Percentiles rank a stretch among this genome's conserved stretches.
phyloP scores from a whole-genome alignment of 139 green algal species.

The Chlamydomonas schloesseri region DNA sequence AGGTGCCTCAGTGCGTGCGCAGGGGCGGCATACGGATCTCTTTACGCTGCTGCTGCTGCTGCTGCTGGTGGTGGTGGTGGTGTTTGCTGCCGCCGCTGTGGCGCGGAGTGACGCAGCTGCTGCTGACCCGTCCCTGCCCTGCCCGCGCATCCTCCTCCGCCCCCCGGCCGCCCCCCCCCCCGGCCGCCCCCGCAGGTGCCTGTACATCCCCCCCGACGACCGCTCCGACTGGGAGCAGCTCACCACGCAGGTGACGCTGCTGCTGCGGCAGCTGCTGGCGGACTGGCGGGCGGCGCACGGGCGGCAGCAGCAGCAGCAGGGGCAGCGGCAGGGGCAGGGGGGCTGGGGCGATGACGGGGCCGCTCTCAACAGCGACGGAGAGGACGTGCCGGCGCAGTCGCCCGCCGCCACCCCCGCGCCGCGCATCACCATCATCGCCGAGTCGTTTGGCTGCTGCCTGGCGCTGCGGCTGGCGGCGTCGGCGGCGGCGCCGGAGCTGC shows the following conservation, averaged over 20 bases:
- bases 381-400: too few species aligned
- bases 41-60: too few species aligned
- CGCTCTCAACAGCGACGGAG: too few species aligned
- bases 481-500: slow-evolving; percentile 59
- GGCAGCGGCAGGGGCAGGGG: too few species aligned
- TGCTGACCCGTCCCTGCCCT: too few species aligned
- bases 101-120: too few species aligned
- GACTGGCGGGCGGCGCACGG: neutral
- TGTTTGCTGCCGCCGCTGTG: too few species aligned
- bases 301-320: neutral
- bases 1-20: too few species aligned
- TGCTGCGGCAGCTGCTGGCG: slow-evolving; percentile 16
- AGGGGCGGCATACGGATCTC: too few species aligned
- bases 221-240: slow-evolving; percentile 65
- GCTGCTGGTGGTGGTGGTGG: too few species aligned
- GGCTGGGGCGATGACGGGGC: too few species aligned
- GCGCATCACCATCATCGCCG: slow-evolving; percentile 68
- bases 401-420: neutral
- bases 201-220: slow-evolving; percentile 62
- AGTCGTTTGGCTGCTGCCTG: slow-evolving; percentile 82
- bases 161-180: neutral
- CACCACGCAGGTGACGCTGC: slow-evolving; percentile 31
- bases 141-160: neutral
- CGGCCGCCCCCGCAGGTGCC: slow-evolving; percentile 30
- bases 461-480: slow-evolving; percentile 68